Base-by-base conservation (phyloP, 139 green algal genomes). In the Chlorella sorokiniana region DNA sequence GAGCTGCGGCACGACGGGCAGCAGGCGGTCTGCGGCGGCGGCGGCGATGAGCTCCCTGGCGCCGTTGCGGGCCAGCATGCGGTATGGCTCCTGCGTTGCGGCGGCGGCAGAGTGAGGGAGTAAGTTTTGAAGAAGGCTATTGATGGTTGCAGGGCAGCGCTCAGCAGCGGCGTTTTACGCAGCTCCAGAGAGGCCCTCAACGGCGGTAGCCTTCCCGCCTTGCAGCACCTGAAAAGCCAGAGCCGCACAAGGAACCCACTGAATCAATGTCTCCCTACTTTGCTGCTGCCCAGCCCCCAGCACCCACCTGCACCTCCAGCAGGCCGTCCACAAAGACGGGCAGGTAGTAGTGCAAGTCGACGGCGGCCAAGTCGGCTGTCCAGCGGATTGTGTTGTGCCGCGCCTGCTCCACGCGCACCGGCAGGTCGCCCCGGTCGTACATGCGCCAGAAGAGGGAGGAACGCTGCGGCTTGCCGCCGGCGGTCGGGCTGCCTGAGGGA, bases 291-390 rank as follows among this genome's bases (percentile, higher is more conserved):
- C 42, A 56, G 37, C 38, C 6, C 2, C 27, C 37, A 38, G 1
- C 35, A 59, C 64, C 2, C 52, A 65, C 80, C 84, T 96, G 90
- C 73, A 88, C 94, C 70, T 98, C 94, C 1, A 91, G 86, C 74
- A 98, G 92, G 65, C 94, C 94, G 76, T 97, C 93, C 61, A 96
- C 94, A 87, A 98, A 97, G 84, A 98, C 94, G 76, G 94, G 94
- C 31, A 98, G 89, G 87, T 97, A 97, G 84, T 94, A 91, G 84
- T 96, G 93, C 81, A 95, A 94, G 84, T 98, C 94, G 18, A 98
- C 88, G 85, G 93, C 92, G 35, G 88, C 78, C 25, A 94, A 86
- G 69, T 96, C 91, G 62, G 90, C 88, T 86, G 96, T 97, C 93
- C 93, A 98, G 35, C 84, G 88, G 62, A 98, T 93, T 16, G 90